Evolutionary conservation across 1,139 yeast genomes (phyloP).

Genomic region (Yamadazyma sp.): DNA sequence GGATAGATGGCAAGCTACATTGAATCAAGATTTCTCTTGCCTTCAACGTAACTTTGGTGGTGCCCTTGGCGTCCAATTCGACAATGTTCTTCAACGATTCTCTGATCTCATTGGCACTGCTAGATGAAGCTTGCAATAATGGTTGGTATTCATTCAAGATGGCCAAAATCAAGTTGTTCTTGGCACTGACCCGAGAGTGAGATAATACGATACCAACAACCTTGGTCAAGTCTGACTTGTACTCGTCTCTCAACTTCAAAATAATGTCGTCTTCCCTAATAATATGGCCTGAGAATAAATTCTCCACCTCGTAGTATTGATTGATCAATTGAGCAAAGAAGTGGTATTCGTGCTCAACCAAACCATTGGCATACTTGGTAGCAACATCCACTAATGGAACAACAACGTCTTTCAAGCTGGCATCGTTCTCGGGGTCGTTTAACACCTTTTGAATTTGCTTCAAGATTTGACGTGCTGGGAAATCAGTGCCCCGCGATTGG

Average conservation of each 20-base stretch:
- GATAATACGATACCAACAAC: slow-evolving; percentile 78
- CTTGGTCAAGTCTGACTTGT: slow-evolving; percentile 70
- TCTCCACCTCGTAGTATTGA: slow-evolving; percentile 76
- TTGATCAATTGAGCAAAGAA: slow-evolving; percentile 69
- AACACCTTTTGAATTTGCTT: slow-evolving; percentile 58
- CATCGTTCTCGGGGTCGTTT: slow-evolving; percentile 51
- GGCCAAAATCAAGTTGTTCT: slow-evolving; percentile 85
- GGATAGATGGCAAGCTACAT: slow-evolving; percentile 92
- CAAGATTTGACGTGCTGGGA: slow-evolving; percentile 86
- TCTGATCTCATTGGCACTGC: slow-evolving; percentile 69
- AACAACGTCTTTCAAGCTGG: slow-evolving; percentile 53
- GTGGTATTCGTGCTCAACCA: slow-evolving; percentile 78
- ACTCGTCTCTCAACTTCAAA: slow-evolving; percentile 80
- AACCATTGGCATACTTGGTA: slow-evolving; percentile 67
- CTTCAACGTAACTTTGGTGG: slow-evolving; percentile 93
- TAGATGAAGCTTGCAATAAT: slow-evolving; percentile 63
- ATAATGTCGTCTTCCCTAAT: slow-evolving; percentile 85
- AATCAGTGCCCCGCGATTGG: slow-evolving; percentile 69
- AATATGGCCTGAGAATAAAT: slow-evolving; percentile 70
- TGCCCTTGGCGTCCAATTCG: slow-evolving; percentile 82
- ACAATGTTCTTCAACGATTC: slow-evolving; percentile 74
- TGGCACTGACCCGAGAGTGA: slow-evolving; percentile 90
- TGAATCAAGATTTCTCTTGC: slow-evolving; percentile 96
- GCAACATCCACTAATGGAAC: slow-evolving; percentile 77
- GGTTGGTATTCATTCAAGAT: slow-evolving; percentile 82